These are phyloP conservation scores for Fagus sylvatica DNA, from an alignment of 306 rosid species.

Conservation along the genomic window DNA sequence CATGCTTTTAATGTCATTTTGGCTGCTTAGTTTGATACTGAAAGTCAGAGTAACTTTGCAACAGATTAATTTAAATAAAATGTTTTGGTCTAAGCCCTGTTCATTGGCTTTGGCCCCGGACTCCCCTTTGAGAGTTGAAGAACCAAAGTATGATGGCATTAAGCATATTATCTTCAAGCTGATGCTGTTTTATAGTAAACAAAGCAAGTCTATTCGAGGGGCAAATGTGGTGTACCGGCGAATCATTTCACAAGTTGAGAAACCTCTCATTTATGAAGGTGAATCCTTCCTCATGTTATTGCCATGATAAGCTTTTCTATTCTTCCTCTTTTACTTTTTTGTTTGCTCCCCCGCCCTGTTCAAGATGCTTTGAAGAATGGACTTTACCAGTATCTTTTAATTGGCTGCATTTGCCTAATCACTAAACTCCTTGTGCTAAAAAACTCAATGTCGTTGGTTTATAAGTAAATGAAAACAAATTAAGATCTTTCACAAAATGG, in stretches of 20 bases:
- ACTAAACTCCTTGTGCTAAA: not conserved
- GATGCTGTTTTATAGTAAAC: conserved; percentile 85
- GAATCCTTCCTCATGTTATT: not conserved
- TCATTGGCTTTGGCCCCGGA: conserved; percentile 66
- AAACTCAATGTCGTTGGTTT: not conserved
- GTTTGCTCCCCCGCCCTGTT: not conserved
- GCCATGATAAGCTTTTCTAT: not conserved
- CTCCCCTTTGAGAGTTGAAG: conserved; percentile 72
- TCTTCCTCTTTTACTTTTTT: not conserved
- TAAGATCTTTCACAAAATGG: not conserved
- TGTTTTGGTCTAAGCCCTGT: conserved; percentile 86
- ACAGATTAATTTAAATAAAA: conserved; percentile 68
- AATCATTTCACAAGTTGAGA: conserved; percentile 76
- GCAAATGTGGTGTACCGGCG: conserved; percentile 81
- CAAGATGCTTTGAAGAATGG: not conserved
- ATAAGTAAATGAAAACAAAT: not conserved
- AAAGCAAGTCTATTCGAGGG: conserved; percentile 90
- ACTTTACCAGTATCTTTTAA: not conserved
- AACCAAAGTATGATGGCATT: conserved; percentile 72
- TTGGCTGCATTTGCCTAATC: not conserved
- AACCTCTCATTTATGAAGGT: conserved; percentile 88
- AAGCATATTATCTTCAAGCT: conserved; percentile 60
- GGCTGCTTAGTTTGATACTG: conserved; percentile 20
- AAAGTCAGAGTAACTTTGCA: conserved; percentile 10
- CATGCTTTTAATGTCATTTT: not conserved